Evolutionary conservation across 306 rosid genomes (phyloP), one percentile per base, ranked within the genome.

Genomic region (Lathyrus tuberosus): DNA sequence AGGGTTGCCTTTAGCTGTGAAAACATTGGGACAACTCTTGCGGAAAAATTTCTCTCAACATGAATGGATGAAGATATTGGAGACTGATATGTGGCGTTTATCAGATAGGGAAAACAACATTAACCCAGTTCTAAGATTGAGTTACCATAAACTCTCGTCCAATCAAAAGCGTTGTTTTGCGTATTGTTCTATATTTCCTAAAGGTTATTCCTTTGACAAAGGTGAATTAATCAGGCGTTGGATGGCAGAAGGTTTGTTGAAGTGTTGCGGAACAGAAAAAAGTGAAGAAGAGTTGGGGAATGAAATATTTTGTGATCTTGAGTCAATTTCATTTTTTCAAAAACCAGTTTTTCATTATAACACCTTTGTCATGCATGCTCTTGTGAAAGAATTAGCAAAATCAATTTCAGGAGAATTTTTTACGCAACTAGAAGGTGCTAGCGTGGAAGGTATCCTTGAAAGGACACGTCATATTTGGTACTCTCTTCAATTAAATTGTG

Each of bases 1-100:
- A 54, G 90, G 90, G 12, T 58, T 83, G 37, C 90, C 90, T 31
- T 62, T 81, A 18, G 84, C 83, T 5, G 69, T 69, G 2, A 79
- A 77, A 65, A 48, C 79, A 43, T 51, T 81, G 31, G 87, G 78
- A 35, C 70, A 83, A 8, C 53, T 81, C 59, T 38, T 83, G 76
- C 75, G 38, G 4, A 28, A 18, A 6, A 80, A 67, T 57, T 41
- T 40, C 14, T 10, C 49, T 52, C 30, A 60, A 18, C 17, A 17
- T 20, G 79, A 78, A 3, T 79, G 86, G 73, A 14, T 20, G 6
- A 67, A 62, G 42, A 67, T 82, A 63, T 38, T 47, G 46, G 64
- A 82, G 14, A 81, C 75, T 30, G 71, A 67, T 12, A 37, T 76
- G 13, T 78, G 80, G 81, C 33, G 56, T 47, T 63, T 70, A 18